A percentile compares a stretch with the other conserved stretches of the same genome.
phyloP scores from a whole-genome alignment of 768 basidiomycete genomes.

The Fomitopsis pulvina region DNA sequence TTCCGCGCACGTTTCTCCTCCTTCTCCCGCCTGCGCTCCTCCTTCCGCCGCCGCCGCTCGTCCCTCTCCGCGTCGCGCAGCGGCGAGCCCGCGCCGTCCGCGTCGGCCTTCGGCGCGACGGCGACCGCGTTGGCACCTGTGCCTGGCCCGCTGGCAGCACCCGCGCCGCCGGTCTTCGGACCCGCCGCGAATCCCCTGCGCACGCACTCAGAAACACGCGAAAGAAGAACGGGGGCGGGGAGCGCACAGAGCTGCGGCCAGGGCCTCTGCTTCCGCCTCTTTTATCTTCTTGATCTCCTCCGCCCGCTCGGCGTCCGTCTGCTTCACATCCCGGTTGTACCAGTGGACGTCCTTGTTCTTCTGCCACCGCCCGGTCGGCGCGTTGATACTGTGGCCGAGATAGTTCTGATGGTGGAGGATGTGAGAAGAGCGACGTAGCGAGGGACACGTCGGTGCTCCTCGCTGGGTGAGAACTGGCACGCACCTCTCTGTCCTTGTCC shows the following conservation, averaged over 20 bases:
- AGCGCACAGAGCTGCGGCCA: slow-evolving; percentile 71
- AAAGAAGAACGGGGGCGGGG: neutral
- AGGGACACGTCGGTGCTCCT: neutral
- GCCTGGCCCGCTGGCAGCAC: slow-evolving; percentile 11
- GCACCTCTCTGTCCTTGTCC: slow-evolving; percentile 89
- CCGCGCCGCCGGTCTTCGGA: slow-evolving; percentile 9
- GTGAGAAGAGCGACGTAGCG: neutral
- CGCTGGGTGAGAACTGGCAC: slow-evolving; percentile 6
- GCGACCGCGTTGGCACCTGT: slow-evolving; percentile 27
- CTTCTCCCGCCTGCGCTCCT: slow-evolving; percentile 54
- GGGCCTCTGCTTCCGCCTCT: slow-evolving; percentile 83
- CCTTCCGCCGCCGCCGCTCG: slow-evolving; percentile 33
- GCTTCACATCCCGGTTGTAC: slow-evolving; percentile 66
- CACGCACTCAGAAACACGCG: slow-evolving; percentile 4
- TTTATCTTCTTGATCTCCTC: slow-evolving; percentile 83
- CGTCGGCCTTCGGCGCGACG: slow-evolving; percentile 11
- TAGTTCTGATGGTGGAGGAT: slow-evolving; percentile 59
- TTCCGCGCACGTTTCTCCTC: slow-evolving; percentile 55
- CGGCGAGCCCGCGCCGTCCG: slow-evolving; percentile 12
- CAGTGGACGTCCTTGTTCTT: slow-evolving; percentile 97
- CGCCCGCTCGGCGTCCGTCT: slow-evolving; percentile 37
- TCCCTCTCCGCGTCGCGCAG: slow-evolving; percentile 24
- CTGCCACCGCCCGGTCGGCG: slow-evolving; percentile 94
- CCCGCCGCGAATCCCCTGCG: slow-evolving; percentile 64
- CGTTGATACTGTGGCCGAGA: slow-evolving; percentile 91